Evolutionary conservation across 768 basidiomycete species (phyloP).

Genomic region (Lentinula edodes): DNA sequence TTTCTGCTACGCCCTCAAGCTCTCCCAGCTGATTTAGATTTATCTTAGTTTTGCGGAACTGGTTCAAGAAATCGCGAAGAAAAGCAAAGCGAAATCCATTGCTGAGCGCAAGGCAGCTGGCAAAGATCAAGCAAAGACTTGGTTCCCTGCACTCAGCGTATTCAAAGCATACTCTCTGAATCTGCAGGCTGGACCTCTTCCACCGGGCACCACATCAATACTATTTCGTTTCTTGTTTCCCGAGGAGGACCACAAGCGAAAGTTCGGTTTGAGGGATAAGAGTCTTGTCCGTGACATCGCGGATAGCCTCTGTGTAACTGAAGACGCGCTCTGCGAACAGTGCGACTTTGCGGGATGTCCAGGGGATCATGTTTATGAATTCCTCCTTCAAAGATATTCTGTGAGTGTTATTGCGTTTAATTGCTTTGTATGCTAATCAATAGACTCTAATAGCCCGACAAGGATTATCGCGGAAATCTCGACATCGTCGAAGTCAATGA

Average conservation of each 20-base stretch:
- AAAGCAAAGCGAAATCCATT: conserved; percentile 18
- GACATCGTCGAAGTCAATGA: conserved; percentile 50
- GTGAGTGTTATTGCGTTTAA: conserved; percentile 19
- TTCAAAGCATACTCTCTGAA: conserved; percentile 39
- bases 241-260: conserved; percentile 65
- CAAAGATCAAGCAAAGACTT: conserved; percentile 15
- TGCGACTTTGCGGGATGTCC: conserved; percentile 57
- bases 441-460: conserved; percentile 3
- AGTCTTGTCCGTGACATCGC: conserved; percentile 48
- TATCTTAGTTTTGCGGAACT: conserved; percentile 42
- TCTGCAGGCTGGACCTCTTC: conserved; percentile 41
- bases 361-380: conserved; percentile 54
- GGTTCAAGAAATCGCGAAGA: conserved; percentile 36
- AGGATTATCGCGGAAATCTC: conserved; percentile 30
- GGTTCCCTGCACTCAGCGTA: conserved; percentile 34
- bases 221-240: conserved; percentile 82
- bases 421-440: conserved; percentile 13
- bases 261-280: conserved; percentile 70
- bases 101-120: conserved; percentile 16
- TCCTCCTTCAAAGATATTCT: conserved; percentile 34
- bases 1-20: too few species aligned
- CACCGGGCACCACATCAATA: conserved; percentile 46
- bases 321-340: conserved; percentile 20
- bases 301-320: conserved; percentile 37
- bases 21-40: not conserved